phyloP scores from a whole-genome alignment of 1,284 basidiomycete genomes.

The Austroboletus niveus region DNA sequence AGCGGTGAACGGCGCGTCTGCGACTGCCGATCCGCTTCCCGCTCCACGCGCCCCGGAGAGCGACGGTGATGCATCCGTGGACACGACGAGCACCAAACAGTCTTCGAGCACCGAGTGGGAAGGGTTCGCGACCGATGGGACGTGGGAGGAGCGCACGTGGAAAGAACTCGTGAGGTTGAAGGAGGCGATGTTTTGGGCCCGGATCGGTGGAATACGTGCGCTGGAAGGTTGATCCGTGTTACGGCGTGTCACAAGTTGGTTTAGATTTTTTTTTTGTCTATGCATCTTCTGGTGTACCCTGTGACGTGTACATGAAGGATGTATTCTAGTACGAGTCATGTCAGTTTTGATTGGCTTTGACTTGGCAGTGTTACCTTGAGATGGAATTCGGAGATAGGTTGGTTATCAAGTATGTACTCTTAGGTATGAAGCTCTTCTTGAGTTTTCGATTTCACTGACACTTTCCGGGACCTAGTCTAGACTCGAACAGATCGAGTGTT shows the following conservation, averaged over 20 bases:
- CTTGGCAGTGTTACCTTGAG: no score
- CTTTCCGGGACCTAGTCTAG: no score
- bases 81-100: slow-evolving; percentile 20
- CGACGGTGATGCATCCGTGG: slow-evolving; percentile 12
- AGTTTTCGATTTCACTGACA: no score
- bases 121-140: slow-evolving; percentile 58
- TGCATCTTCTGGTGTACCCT: not conserved
- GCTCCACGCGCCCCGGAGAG: not conserved
- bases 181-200: slow-evolving; percentile 89
- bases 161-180: slow-evolving; percentile 76
- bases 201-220: slow-evolving; percentile 64
- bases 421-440: no score
- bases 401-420: no score
- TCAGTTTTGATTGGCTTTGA: no score
- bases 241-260: not conserved
- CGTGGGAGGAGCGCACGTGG: slow-evolving; percentile 92
- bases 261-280: not conserved
- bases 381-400: no score
- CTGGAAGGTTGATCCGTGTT: slow-evolving; percentile 5
- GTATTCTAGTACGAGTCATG: no score
- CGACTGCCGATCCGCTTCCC: slow-evolving; percentile 1
- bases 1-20: not conserved
- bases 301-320: no score
- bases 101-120: slow-evolving; percentile 21
- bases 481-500: no score